Evolutionary conservation across 2,329 filamentous ascomycete genomes (phyloP), one percentile per base, ranked within the genome.

Genomic region (Scytalidium lignicola): DNA sequence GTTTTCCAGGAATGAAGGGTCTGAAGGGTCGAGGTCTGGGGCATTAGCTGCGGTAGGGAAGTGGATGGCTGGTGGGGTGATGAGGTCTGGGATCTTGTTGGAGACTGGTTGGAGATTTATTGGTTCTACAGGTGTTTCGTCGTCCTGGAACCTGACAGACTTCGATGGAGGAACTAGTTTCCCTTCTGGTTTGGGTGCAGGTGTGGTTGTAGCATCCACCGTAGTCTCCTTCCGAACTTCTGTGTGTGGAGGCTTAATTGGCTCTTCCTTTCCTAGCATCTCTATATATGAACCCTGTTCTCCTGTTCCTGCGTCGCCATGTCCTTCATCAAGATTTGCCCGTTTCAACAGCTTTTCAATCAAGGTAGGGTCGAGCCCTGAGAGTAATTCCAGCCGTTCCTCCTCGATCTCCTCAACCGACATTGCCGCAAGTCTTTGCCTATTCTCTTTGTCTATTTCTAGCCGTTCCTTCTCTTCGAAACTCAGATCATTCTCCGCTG

Each of bases 361-460:
- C 26, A 96, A 71, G 0, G 78, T 78, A 2, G 90, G 85, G 54
- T 89, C 86, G 47, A 97, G 69, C 7, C 79, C 82, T n/a, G 75
- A 77, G 64, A 95, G 76, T n/a, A 99, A 72, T 57, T 97, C 92
- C 51, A 82, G 75, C 41, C 86, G 81, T 52, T 93, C 90, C 57
- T 85, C 75, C 53, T 87, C 83, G 51, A 97, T 95, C 67, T 96
- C 89, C 32, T 82, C 79, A 0, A 81, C 71, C 1, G 86, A 87
- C 93, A 99, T 96, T 21, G 75, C 74, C 13, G 83, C 83, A 43
- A 99, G 67, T 52, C 79, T 80, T 50, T 82, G 77, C 41, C 71
- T 80, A 62, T 97, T 99, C 65, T 97, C 90, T 57, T 83, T 77
- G 61, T 92, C 87, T 64, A 99, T 97, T 4, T 78, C 74, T 54